Percentiles rank a stretch among this genome's conserved stretches.
phyloP scores from a whole-genome alignment of 768 basidiomycete genomes.

The Leucocoprinus sp. region DNA sequence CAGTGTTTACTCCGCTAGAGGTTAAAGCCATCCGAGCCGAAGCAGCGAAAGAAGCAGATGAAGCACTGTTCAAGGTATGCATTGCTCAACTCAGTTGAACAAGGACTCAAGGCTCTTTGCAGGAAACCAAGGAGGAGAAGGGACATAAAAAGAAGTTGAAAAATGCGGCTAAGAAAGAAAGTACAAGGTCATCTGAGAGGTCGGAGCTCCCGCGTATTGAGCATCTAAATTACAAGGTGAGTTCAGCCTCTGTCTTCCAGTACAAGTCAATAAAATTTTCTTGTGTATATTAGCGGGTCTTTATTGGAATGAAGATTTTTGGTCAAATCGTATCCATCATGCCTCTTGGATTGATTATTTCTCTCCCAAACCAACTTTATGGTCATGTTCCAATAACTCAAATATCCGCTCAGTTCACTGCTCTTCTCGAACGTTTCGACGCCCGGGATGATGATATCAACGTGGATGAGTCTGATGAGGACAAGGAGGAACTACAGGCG shows the following conservation, averaged over 20 bases:
- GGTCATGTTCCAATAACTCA: constrained; percentile 94
- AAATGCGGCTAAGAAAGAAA: constrained; percentile 40
- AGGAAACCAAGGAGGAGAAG: constrained; percentile 30
- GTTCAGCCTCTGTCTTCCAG: constrained; percentile 10
- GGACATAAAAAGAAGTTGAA: constrained; percentile 34
- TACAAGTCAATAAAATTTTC: neutral
- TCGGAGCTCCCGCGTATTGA: constrained; percentile 67
- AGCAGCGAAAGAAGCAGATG: constrained; percentile 75
- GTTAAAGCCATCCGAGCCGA: constrained; percentile 81
- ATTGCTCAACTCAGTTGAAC: constrained; percentile 2
- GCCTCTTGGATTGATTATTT: constrained; percentile 84
- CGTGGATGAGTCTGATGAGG: constrained; percentile 40
- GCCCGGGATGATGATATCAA: constrained; percentile 40
- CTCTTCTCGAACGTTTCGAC: constrained; percentile 56
- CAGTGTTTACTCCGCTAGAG: constrained; percentile 80
- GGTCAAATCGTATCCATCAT: constrained; percentile 83
- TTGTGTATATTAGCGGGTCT: constrained; percentile 50
- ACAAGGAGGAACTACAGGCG: constrained; percentile 32
- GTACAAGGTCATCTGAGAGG: constrained; percentile 28
- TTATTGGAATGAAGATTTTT: constrained; percentile 78
- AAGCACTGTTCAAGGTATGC: constrained; percentile 65
- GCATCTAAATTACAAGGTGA: constrained; percentile 88
- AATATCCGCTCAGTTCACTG: constrained; percentile 73
- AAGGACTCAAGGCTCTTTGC: neutral
- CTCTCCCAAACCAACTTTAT: constrained; percentile 91